Base-by-base conservation (phyloP, 257 asterid genomes). In the Nicotiana knightiana region DNA sequence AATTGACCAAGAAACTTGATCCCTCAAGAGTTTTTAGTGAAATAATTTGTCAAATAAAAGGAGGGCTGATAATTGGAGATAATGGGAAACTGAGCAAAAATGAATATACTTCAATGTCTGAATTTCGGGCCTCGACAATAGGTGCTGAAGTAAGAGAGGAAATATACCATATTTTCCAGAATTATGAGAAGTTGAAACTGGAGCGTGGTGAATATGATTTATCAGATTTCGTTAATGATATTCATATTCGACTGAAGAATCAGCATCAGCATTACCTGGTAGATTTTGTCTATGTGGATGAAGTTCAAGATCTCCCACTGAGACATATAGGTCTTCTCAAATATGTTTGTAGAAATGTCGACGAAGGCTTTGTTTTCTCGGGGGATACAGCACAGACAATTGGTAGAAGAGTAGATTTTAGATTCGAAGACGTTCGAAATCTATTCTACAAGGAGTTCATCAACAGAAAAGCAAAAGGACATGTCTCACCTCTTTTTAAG, bases 331-430 rank as follows among this genome's bases (percentile, higher is more conserved):
- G 90, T 13, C 93, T 90, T 35, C 89, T 90, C 85, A 82, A 85
- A 80, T 82, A 89, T 71, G 78, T 92, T 35, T 90, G 94, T 84
- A 79, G 58, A 32, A 92, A 90, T 77, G 83, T 88, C 3, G 89
- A 89, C 1, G 92, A 90, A 59, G 94, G 96, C 6, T 90, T 89
- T 65, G 89, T 89, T 17, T 90, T 92, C 81, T 89, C 86, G 12
- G 92, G 94, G 7, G 96, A 92, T 51, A 92, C 94, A 0, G 92
- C 94, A 2, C 97, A 92, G 18, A 90, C 92, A 0, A 89, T 92
- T 61, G 93, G 90, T 0, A 84, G 89, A 65, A 91, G 96, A 53
- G 82, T 90, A 8, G 93, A 92, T 83, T 92, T 92, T 43, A 67
- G 92, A 53, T 92, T 92, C 51, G 90, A 92, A 84, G 93, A 90